These are phyloP conservation scores for Saposhnikovia divaricata DNA, from an alignment of 129 eudicot genomes.

Conservation along the genomic window DNA sequence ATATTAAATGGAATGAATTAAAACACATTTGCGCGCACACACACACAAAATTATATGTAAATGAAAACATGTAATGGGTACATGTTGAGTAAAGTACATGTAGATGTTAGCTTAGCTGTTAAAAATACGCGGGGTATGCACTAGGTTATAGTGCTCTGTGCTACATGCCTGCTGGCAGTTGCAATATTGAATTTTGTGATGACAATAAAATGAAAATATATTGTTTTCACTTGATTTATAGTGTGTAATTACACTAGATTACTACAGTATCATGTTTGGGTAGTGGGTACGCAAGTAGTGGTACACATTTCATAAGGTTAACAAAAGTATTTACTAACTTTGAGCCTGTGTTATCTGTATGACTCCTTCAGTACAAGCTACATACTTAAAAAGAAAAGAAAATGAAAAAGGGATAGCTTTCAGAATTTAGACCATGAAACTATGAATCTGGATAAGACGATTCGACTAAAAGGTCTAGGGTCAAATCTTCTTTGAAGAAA, in stretches of 20 bases:
- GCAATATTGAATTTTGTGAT: not conserved
- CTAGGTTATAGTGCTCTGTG: not conserved
- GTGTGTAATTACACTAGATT: not conserved
- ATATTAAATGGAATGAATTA: conserved; percentile 1
- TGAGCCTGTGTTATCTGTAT: not conserved
- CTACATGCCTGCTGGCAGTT: not conserved
- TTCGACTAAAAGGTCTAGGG: not conserved
- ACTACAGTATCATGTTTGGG: not conserved
- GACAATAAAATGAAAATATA: not conserved
- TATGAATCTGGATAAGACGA: no score
- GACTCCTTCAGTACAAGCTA: not conserved
- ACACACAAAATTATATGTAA: not conserved
- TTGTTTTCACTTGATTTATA: not conserved
- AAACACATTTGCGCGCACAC: not conserved
- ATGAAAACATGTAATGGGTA: no score
- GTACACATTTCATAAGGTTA: not conserved
- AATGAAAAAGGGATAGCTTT: not conserved
- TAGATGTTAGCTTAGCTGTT: not conserved
- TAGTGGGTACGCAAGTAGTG: not conserved
- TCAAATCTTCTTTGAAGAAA: not conserved
- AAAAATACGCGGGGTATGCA: not conserved
- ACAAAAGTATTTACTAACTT: not conserved
- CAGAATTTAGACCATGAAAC: not conserved
- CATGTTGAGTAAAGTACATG: not conserved
- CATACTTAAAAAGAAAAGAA: not conserved